A percentile compares a stretch with the other conserved stretches of the same genome.
Conservation (phyloP, 257 asterid species). For the Jacaranda mimosifolia region DNA sequence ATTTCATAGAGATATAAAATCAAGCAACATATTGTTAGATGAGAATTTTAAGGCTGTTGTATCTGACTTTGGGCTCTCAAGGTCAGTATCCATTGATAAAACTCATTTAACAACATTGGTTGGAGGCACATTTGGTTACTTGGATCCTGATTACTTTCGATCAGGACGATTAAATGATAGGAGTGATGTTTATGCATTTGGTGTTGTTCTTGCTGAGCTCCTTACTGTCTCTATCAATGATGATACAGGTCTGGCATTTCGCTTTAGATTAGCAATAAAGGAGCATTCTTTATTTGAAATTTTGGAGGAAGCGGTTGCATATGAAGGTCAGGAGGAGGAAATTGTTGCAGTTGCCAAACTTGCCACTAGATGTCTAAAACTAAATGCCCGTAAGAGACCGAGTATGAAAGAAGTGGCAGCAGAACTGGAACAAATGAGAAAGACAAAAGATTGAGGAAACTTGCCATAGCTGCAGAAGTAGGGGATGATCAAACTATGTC, state of each 20-base stretch:
- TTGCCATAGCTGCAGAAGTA: background rate
- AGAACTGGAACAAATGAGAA: slow-evolving; percentile 41
- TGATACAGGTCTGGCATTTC: slow-evolving; percentile 39
- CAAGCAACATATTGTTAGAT: slow-evolving; percentile 41
- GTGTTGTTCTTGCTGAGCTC: slow-evolving; percentile 49
- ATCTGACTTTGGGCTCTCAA: slow-evolving; percentile 37
- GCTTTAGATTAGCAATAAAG: slow-evolving; percentile 37
- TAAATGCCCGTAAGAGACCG: slow-evolving; percentile 44
- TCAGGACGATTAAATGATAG: slow-evolving; percentile 51
- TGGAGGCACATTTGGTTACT: slow-evolving; percentile 51
- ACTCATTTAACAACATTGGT: slow-evolving; percentile 41
- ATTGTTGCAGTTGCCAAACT: slow-evolving; percentile 40
- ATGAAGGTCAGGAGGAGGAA: slow-evolving; percentile 31
- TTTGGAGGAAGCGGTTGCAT: slow-evolving; percentile 27
- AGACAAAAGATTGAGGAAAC: background rate
- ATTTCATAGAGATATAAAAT: slow-evolving; percentile 44
- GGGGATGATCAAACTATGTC: background rate
- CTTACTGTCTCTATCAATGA: background rate
- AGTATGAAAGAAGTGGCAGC: slow-evolving; percentile 51
- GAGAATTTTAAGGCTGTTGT: slow-evolving; percentile 37
- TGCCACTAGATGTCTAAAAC: slow-evolving; percentile 35
- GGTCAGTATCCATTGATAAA: background rate
- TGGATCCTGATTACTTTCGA: slow-evolving; percentile 50
- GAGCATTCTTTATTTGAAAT: slow-evolving; percentile 34
- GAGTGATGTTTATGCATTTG: slow-evolving; percentile 53